Conservation (phyloP, 768 basidiomycete genomes). For the Amanita exitialis region DNA sequence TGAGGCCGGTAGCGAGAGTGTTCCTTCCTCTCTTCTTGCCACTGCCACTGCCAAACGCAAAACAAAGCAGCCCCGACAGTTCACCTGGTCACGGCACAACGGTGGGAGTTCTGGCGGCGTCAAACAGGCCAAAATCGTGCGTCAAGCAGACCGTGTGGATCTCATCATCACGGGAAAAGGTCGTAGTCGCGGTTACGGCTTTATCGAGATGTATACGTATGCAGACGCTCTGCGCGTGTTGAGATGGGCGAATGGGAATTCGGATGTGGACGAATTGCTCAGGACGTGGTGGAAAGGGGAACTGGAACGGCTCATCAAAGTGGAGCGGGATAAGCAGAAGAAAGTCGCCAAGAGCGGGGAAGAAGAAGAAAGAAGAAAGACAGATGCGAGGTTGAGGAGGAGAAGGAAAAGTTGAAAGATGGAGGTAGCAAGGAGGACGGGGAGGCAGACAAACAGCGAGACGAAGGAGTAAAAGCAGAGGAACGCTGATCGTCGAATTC, state of each 20-base stretch:
- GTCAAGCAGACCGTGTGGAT: constrained; percentile 85
- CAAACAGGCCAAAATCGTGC: constrained; percentile 87
- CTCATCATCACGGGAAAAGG: constrained; percentile 80
- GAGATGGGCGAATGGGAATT: constrained; percentile 92
- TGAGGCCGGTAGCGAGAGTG: constrained; percentile 23
- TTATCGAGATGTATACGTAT: constrained; percentile 75
- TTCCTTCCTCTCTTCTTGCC: constrained; percentile 23
- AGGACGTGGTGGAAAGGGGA: constrained; percentile 87
- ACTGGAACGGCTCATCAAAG: constrained; percentile 32
- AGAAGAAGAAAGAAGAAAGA: constrained; percentile 46
- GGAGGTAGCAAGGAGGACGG: constrained; percentile 49
- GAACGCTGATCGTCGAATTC: constrained; percentile 80
- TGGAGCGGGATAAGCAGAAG: constrained; percentile 34
- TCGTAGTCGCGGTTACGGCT: constrained; percentile 84
- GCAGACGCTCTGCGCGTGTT: constrained; percentile 85
- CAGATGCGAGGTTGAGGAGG: constrained; percentile 42
- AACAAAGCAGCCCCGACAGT: constrained; percentile 17
- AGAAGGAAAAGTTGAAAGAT: constrained; percentile 30
- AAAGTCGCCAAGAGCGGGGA: constrained; percentile 41
- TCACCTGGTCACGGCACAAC: constrained; percentile 13
- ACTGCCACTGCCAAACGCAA: constrained; percentile 21
- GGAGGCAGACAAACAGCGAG: too few species aligned
- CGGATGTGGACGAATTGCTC: constrained; percentile 51
- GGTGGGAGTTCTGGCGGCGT: constrained; percentile 33
- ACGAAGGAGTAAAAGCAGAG: constrained; percentile 29